Evolutionary conservation across 345 rosid species (phyloP).

Genomic region (Punica granatum): DNA sequence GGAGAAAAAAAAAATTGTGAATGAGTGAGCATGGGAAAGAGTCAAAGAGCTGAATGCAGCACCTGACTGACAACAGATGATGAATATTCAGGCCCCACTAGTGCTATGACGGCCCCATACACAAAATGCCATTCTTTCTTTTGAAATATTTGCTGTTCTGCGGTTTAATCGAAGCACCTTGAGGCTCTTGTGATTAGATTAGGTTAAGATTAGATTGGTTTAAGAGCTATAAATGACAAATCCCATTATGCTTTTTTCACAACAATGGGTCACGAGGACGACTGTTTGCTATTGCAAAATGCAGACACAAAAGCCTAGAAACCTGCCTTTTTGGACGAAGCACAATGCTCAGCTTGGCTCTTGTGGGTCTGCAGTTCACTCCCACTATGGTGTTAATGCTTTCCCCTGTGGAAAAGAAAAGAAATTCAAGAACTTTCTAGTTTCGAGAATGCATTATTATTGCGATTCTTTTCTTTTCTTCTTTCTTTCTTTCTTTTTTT

Average conservation of each 20-base stretch:
- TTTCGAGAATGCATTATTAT: background rate
- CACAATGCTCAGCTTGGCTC: background rate
- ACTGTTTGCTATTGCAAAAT: slow-evolving; percentile 3
- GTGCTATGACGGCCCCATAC: background rate
- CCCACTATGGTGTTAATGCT: background rate
- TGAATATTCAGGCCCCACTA: background rate
- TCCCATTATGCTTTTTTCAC: background rate
- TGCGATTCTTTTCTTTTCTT: no score
- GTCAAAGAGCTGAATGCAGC: background rate
- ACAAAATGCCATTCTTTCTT: background rate
- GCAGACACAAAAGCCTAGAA: slow-evolving; percentile 6
- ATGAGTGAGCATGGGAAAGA: background rate
- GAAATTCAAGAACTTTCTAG: background rate
- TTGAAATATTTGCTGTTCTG: background rate
- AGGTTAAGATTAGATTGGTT: background rate
- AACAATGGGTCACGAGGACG: slow-evolving; percentile 10
- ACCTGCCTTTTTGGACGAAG: slow-evolving; percentile 7
- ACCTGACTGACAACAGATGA: slow-evolving; percentile 4
- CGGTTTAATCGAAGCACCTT: background rate
- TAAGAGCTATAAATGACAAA: slow-evolving; percentile 6
- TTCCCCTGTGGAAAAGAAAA: background rate
- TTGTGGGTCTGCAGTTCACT: background rate
- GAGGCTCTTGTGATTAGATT: background rate
- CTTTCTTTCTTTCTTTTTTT: no score
- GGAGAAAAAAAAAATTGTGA: background rate